Evolutionary conservation across 306 rosid species (phyloP).

Genomic region (Inga oerstediana): DNA sequence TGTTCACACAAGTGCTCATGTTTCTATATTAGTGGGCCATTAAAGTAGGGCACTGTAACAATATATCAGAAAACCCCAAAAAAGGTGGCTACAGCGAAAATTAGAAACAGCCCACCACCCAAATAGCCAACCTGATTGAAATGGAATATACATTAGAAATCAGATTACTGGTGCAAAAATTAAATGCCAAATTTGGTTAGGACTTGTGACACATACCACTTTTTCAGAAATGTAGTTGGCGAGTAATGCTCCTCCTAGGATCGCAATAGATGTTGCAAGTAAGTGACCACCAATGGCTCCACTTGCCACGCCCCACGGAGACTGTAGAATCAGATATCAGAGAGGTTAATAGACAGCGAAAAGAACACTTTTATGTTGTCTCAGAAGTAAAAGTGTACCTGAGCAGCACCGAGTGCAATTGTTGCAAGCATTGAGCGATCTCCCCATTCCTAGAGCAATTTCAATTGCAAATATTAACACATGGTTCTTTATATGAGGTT

Average conservation of each 20-base stretch:
- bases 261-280: conserved; percentile 77
- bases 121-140: conserved; percentile 84
- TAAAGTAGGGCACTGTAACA: conserved; percentile 15
- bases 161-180: conserved; percentile 6
- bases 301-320: conserved; percentile 98
- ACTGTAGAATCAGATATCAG: conserved; percentile 50
- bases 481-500: conserved; percentile 1
- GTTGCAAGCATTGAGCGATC: conserved; percentile 99
- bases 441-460: conserved; percentile 92
- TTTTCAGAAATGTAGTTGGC: conserved; percentile 96
- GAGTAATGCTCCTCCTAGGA: conserved; percentile 90
- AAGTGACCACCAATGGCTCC: conserved; percentile 94
- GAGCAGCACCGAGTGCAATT: conserved; percentile 95
- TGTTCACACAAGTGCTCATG: conserved; percentile 2
- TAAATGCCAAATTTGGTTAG: conserved; percentile 5
- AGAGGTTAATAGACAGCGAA: conserved; percentile 3
- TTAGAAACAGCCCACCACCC: conserved; percentile 85
- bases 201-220: conserved; percentile 54
- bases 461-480: conserved; percentile 11
- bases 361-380: conserved; percentile 11
- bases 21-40: conserved; percentile 23
- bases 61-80: conserved; percentile 62
- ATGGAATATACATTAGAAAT: conserved; percentile 25
- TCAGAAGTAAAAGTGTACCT: conserved; percentile 54
- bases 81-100: conserved; percentile 87